Evolutionary conservation across 805 yeast species (phyloP).

Genomic region (Kurtzmaniella fragi): DNA sequence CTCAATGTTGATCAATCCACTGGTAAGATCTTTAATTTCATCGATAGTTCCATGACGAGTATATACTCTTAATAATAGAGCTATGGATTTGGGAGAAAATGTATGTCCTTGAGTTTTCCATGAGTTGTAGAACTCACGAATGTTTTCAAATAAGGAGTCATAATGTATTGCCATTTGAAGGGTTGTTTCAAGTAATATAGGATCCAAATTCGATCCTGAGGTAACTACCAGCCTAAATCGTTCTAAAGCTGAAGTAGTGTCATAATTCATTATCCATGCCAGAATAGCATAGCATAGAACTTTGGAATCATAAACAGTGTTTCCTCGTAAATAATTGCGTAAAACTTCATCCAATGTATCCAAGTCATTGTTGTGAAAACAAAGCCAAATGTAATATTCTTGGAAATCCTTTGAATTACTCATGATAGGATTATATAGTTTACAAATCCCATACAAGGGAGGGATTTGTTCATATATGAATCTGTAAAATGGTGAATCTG

Average conservation of each 20-base stretch:
- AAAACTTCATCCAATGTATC: slow-evolving; percentile 16
- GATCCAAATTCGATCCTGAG: slow-evolving; percentile 17
- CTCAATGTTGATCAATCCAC: slow-evolving; percentile 13
- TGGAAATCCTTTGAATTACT: slow-evolving; percentile 11
- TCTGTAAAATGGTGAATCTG: slow-evolving; percentile 3
- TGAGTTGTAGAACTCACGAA: slow-evolving; percentile 13
- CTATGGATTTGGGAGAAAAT: slow-evolving; percentile 23
- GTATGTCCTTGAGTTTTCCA: slow-evolving; percentile 19
- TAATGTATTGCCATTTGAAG: slow-evolving; percentile 18
- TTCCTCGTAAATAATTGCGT: slow-evolving; percentile 15
- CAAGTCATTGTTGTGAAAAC: slow-evolving; percentile 32
- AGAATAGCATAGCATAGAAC: slow-evolving; percentile 24
- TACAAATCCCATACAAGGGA: slow-evolving; percentile 15
- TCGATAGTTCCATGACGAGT: slow-evolving; percentile 21
- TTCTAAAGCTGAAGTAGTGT: slow-evolving; percentile 24
- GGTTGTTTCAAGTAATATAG: slow-evolving; percentile 21
- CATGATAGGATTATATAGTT: slow-evolving; percentile 12
- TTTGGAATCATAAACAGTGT: slow-evolving; percentile 15
- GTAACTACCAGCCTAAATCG: slow-evolving; percentile 17
- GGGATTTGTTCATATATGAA: slow-evolving; percentile 16
- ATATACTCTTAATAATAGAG: slow-evolving; percentile 22
- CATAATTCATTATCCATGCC: slow-evolving; percentile 27
- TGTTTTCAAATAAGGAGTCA: slow-evolving; percentile 28
- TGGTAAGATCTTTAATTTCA: slow-evolving; percentile 20
- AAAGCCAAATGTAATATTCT: slow-evolving; percentile 26